Base-by-base conservation (phyloP, 179 eudicot genomes). In the Patellifolia procumbens region DNA sequence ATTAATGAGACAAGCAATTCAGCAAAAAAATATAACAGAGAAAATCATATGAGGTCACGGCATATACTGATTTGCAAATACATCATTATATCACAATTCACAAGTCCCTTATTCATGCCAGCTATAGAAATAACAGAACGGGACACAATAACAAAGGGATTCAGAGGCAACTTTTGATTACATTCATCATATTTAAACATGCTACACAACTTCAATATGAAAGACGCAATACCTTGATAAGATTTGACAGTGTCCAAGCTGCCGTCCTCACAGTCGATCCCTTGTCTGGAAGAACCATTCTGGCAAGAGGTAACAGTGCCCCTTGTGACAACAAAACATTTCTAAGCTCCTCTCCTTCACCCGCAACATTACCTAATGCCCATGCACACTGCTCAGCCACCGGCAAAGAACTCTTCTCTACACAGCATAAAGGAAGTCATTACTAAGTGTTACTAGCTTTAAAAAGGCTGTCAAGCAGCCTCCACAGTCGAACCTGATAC, bases 331-430 rank as follows among this genome's bases (percentile, higher is more conserved):
- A 80, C 77, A 95, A 84, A 86, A 90, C 76, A 82, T 83, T 86
- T 84, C 99, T 89, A 71, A 95, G 85, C 70, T 95, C 97, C 80
- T 93, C 93, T 75, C 91, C 98, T 90, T 95, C 99, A 79, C 97
- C 99, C 35, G 98, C 97, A 81, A 95, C 99, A 87, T 95, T 95
- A 81, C 99, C 99, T 81, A 95, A 64, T 42, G 99, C 99, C 99
- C 99, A 95, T 73, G 98, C 97, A 85, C 99, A 95, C 79, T 95
- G 99, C 89, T 95, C 99, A 39, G 96, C 94, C 75, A 95, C 97
- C 76, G 88, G 91, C 81, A 78, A 66, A 37, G 97, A 89, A 77
- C 94, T 95, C 79, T 85, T 93, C 74, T 95, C 99, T 95, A 68
- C 84, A 79, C 55, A 80, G 46, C 35, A 75, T 51, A 48, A 46